Percentiles rank a stretch among this genome's conserved stretches.
Evolutionary conservation across 2,329 filamentous ascomycete genomes (phyloP).

Genomic region (Paradendryphiella salina): DNA sequence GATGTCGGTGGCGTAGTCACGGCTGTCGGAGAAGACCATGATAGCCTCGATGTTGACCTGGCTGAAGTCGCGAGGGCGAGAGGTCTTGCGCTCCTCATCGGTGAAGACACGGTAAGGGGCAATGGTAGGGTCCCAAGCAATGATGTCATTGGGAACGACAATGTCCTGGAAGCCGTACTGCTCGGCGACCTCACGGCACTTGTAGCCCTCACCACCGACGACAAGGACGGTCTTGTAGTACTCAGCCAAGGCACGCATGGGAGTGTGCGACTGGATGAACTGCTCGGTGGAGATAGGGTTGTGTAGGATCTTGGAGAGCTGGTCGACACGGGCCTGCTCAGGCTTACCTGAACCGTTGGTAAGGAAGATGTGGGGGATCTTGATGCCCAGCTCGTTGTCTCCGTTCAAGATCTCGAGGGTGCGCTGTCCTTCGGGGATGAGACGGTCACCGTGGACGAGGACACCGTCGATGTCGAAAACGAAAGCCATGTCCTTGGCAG

Average conservation of each 20-base stretch:
- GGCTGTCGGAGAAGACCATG: slow-evolving; percentile 73
- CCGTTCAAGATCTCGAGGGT: slow-evolving; percentile 73
- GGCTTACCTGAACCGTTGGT: slow-evolving; percentile 76
- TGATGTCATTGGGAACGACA: slow-evolving; percentile 72
- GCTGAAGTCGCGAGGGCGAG: slow-evolving; percentile 70
- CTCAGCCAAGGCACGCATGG: slow-evolving; percentile 74
- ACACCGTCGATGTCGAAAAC: slow-evolving; percentile 80
- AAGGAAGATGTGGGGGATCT: slow-evolving; percentile 74
- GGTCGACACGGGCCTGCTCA: slow-evolving; percentile 65
- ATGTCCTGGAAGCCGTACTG: slow-evolving; percentile 75
- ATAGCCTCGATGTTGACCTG: slow-evolving; percentile 74
- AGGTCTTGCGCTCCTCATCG: slow-evolving; percentile 67
- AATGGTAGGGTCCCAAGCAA: slow-evolving; percentile 69
- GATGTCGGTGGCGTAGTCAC: slow-evolving; percentile 74
- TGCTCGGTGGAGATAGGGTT: slow-evolving; percentile 69
- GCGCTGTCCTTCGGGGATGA: slow-evolving; percentile 68
- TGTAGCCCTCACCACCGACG: slow-evolving; percentile 74
- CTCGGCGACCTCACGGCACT: slow-evolving; percentile 73
- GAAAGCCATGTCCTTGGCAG: slow-evolving; percentile 79
- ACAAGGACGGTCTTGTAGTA: slow-evolving; percentile 78
- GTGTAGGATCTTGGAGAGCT: slow-evolving; percentile 68
- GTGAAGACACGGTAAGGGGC: slow-evolving; percentile 71
- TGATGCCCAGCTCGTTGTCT: slow-evolving; percentile 76
- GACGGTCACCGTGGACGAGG: slow-evolving; percentile 70
- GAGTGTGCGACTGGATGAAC: slow-evolving; percentile 77